These are phyloP conservation scores for Macrotyloma uniflorum DNA, from an alignment of 306 rosid genomes.

Conservation along the genomic window DNA sequence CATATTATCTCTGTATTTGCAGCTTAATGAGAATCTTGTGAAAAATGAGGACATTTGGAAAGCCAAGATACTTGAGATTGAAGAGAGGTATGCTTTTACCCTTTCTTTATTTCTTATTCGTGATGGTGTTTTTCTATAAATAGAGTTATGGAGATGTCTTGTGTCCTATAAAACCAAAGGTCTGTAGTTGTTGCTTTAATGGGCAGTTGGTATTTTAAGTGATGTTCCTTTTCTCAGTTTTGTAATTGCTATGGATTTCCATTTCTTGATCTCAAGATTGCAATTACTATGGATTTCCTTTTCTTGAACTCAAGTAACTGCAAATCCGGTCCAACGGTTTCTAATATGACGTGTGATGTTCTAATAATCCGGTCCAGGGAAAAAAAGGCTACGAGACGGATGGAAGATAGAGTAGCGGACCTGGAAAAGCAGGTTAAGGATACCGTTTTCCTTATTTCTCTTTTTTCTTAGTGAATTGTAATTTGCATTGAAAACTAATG, in stretches of 20 bases:
- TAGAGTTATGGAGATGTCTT: not conserved
- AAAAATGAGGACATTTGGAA: conserved; percentile 85
- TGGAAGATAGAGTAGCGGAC: conserved; percentile 53
- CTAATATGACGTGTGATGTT: conserved; percentile 20
- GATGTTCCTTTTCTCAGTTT: conserved; percentile 11
- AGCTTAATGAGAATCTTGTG: conserved; percentile 89
- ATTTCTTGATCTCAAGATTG: conserved; percentile 7
- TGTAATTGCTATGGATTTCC: conserved; percentile 20
- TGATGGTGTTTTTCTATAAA: not conserved
- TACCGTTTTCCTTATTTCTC: not conserved
- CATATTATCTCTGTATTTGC: conserved; percentile 44
- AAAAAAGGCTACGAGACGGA: conserved; percentile 43
- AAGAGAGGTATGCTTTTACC: conserved; percentile 63
- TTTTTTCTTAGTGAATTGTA: not conserved
- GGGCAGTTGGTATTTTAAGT: conserved; percentile 9
- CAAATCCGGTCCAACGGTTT: conserved; percentile 12
- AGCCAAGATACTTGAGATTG: conserved; percentile 67
- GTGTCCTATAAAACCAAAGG: conserved; percentile 26
- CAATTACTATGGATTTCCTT: conserved; percentile 8
- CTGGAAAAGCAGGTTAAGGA: conserved; percentile 76
- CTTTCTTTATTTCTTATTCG: not conserved
- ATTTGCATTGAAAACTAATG: conserved; percentile 30
- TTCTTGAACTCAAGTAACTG: conserved; percentile 21
- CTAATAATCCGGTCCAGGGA: conserved; percentile 61
- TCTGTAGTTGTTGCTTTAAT: conserved; percentile 10